Evolutionary conservation across 148 eudicot genomes (phyloP).

Genomic region (Rhododendron vialii): DNA sequence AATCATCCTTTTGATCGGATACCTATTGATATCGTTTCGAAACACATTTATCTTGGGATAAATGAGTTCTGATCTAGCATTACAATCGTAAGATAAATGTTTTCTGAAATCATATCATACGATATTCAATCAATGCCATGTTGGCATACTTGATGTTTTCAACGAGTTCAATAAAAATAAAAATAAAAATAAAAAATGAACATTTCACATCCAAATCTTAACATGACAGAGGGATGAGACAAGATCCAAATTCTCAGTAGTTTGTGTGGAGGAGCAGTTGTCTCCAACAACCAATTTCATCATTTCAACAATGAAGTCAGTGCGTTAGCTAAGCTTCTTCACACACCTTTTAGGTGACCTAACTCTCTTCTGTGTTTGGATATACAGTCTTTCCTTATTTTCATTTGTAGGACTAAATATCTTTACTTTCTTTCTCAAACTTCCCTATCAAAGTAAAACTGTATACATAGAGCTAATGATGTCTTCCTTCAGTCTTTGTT

Average conservation of each 20-base stretch:
- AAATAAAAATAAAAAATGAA: too few species aligned
- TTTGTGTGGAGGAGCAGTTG: not conserved
- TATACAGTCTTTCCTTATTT: not conserved
- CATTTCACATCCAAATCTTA: not conserved
- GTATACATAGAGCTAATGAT: not conserved
- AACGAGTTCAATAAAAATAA: not conserved
- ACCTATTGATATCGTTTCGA: not conserved
- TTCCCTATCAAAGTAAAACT: not conserved
- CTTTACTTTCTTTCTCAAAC: not conserved
- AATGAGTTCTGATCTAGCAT: not conserved
- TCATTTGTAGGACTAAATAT: not conserved
- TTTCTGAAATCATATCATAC: not conserved
- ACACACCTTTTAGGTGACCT: not conserved
- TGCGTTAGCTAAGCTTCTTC: not conserved
- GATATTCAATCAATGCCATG: not conserved
- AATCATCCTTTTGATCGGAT: not conserved
- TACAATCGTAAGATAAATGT: not conserved
- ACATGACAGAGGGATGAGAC: not conserved
- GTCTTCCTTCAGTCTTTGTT: not conserved
- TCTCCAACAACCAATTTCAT: not conserved
- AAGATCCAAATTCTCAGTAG: not conserved
- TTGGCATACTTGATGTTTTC: not conserved
- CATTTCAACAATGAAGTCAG: not conserved
- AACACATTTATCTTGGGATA: not conserved
- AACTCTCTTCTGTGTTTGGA: not conserved